phyloP scores from a whole-genome alignment of 495 filamentous ascomycete genomes.

The Apiosordaria backusii region DNA sequence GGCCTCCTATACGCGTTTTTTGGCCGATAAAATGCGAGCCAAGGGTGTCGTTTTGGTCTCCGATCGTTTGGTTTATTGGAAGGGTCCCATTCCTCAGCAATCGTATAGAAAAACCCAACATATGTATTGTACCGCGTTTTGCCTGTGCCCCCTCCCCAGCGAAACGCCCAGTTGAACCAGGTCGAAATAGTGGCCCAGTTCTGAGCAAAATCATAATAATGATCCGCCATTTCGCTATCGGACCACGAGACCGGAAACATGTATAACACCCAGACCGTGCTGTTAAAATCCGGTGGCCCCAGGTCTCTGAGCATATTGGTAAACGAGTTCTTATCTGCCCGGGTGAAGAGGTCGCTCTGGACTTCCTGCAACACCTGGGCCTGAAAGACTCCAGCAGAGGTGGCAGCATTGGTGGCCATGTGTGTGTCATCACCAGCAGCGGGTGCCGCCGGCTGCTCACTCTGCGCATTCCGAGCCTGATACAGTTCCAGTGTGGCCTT shows the following conservation, averaged over 20 bases:
- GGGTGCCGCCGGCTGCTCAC: background rate
- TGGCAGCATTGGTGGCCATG: background rate
- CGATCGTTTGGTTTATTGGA: constrained; percentile 15
- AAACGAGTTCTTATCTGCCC: constrained; percentile 3
- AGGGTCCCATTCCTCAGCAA: constrained; percentile 36
- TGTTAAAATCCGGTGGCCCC: background rate
- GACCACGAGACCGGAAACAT: constrained; percentile 39
- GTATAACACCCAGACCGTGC: constrained; percentile 21
- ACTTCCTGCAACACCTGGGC: background rate
- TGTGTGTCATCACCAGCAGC: background rate
- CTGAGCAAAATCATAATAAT: constrained; percentile 30
- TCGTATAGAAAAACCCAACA: constrained; percentile 46
- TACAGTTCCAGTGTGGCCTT: constrained; percentile 20
- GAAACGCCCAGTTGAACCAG: background rate
- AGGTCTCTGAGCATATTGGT: background rate
- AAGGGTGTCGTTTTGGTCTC: constrained; percentile 33
- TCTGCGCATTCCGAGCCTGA: background rate
- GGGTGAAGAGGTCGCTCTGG: background rate
- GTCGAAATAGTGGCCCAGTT: background rate
- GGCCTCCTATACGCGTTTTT: constrained; percentile 29
- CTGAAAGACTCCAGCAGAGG: background rate
- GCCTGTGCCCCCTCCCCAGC: background rate
- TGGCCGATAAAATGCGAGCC: constrained; percentile 41
- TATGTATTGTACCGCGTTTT: constrained; percentile 17
- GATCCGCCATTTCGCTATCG: constrained; percentile 33